phyloP scores from a whole-genome alignment of 352 stramenopile genomes.

The Phytophthora fragariaefolia region DNA sequence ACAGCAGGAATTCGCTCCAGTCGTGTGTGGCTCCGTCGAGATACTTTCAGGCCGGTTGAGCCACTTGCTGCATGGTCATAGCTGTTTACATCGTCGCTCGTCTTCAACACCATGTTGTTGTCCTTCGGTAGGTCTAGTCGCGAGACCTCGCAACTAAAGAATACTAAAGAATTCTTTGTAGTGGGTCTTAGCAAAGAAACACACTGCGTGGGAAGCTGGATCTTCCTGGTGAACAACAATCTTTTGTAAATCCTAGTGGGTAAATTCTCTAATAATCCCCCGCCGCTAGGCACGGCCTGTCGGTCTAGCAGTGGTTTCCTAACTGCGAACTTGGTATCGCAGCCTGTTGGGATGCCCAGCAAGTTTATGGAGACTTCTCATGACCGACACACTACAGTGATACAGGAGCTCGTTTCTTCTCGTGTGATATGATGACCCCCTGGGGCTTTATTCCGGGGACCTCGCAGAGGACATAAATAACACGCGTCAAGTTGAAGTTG shows the following conservation, averaged over 20 bases:
- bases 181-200: background rate
- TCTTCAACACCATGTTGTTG: background rate
- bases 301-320: background rate
- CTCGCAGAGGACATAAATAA: too few relatives aligned
- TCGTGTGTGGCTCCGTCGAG: background rate
- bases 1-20: background rate
- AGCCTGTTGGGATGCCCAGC: background rate
- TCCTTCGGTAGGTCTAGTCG: background rate
- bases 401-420: too few relatives aligned
- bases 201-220: background rate
- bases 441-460: too few relatives aligned
- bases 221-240: background rate
- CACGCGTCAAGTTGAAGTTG: too few relatives aligned
- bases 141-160: background rate
- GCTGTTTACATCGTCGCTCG: background rate
- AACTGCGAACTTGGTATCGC: background rate
- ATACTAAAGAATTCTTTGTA: too few relatives aligned
- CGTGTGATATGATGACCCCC: too few relatives aligned
- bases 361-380: background rate
- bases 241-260: constrained; percentile 5
- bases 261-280: constrained; percentile 5
- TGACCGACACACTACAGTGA: background rate
- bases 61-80: background rate
- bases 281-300: background rate
- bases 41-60: background rate